Base-by-base conservation (phyloP, 116 monocot species). In the Zostera marina region DNA sequence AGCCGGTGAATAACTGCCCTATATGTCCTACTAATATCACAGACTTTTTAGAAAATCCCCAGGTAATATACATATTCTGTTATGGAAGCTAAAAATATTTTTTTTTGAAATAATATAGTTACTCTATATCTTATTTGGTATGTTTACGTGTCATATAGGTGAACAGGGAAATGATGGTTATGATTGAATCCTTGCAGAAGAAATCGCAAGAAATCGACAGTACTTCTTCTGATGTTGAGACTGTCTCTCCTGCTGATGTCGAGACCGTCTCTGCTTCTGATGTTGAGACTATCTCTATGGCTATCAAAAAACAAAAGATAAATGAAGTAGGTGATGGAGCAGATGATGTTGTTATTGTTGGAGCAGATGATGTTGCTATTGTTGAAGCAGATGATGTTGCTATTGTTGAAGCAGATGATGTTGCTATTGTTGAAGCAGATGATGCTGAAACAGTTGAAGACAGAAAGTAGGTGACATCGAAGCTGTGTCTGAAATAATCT, bases 21-120 rank as follows among this genome's bases (percentile, higher is more conserved):
- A 63, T 58, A 1, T 88, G 88, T 47, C 79, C 81, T 10, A 72
- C 54, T 58, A 88, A 88, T 43, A 88, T 94, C 8, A 74, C 85
- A 42, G 94, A 94, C 16, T 94, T 77, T 56, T 58, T 94, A 9
- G 68, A 88, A 53, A 79, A 79, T 39, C 85, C 94, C 0, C 79
- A 85, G 74, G 94, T 82, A 72, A 51, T 32, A 10, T 51, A 9
- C 19, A 21, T 51, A 51, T 55, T 21, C 23, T 12, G 13, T 14
- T 10, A 11, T 55, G 22, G 32, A 55, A 25, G 8, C 12, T 54
- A 5, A 10, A 54, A 54, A 54, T 54, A 5, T 25, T 12, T 22
- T 47, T 12, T 17, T 47, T n/a, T n/a, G 47, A 6, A n/a, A 16
- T 1, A 47, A 47, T 47, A n/a, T 47, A 13, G 54, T 54, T 21